Base-by-base conservation (phyloP, 2,329 filamentous ascomycete species). In the Diaporthe ampelina region DNA sequence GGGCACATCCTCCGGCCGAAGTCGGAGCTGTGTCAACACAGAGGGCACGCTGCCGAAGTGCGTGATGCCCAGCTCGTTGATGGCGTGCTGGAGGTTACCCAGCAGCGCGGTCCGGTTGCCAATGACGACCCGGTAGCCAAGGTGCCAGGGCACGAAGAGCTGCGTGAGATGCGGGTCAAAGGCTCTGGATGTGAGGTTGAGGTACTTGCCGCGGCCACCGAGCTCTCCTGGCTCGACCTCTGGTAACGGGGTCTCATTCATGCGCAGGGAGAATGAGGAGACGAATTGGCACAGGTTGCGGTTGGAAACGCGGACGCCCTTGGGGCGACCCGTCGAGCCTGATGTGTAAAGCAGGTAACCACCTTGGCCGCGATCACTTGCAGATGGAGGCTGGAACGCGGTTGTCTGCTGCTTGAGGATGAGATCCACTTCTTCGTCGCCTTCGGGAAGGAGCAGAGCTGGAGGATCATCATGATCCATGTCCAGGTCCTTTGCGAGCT, bases 311-410 rank as follows among this genome's bases (percentile, higher is more conserved):
- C 78, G 77, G 4, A 83, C 81, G 57, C 81, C 81, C 70, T 83
- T 83, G 6, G 81, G 81, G 29, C 78, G 80, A 24, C 81, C 81
- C 13, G 81, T 83, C 6, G 81, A 81, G 13, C 81, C 81, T 72
- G 79, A 81, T 13, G 81, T 83, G 67, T 81, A 82, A 0, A 83
- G 71, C 10, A 83, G 73, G 72, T 83, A 83, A 11, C 81, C 81
- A 10, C 69, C 69, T 13, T 63, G 2, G 2, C 69, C 57, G 6
- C 15, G 32, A 32, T 19, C 54, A 19, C 17, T 45, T 19, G 17
- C 45, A 40, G 24, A 17, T 9, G n/a, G 45, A 29, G 10, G 15
- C 19, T 43, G 57, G 15, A 43, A 32, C 17, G 26, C 17, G 7
- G 32, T 4, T 13, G 43, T 8, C 29, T 56, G 57, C 32, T 52